These are phyloP conservation scores for Hyaloscypha finlandica DNA, from an alignment of 495 filamentous ascomycete genomes.

Conservation along the genomic window DNA sequence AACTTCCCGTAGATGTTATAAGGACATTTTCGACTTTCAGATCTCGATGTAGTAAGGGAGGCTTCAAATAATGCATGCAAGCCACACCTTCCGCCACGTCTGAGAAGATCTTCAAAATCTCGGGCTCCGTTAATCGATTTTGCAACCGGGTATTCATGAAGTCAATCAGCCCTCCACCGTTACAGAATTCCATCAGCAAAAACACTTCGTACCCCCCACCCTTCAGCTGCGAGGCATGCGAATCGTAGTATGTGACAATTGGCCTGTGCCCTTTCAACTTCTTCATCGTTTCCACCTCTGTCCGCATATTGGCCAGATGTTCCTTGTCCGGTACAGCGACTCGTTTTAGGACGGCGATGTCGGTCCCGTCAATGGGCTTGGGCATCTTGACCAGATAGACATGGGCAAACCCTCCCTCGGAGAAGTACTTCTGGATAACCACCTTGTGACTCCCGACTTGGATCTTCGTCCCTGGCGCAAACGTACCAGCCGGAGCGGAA, in stretches of 20 bases:
- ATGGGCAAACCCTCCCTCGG: constrained; percentile 97
- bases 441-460: constrained; percentile 92
- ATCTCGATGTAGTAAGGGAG: constrained; percentile 89
- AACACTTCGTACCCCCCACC: constrained; percentile 98
- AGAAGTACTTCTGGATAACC: constrained; percentile 96
- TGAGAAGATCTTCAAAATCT: constrained; percentile 94
- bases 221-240: constrained; percentile 89
- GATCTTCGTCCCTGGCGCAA: constrained; percentile 90
- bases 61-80: constrained; percentile 98
- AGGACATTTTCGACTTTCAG: constrained; percentile 98
- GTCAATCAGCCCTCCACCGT: constrained; percentile 89
- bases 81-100: constrained; percentile 96
- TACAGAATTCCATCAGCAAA: constrained; percentile 92
- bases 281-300: constrained; percentile 99
- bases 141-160: constrained; percentile 99
- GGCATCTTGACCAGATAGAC: constrained; percentile 93
- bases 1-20: constrained; percentile 66
- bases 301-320: constrained; percentile 91
- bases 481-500: constrained; percentile 79
- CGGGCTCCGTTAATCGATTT: constrained; percentile 94
- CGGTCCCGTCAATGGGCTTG: constrained; percentile 73
- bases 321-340: constrained; percentile 98
- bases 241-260: constrained; percentile 98
- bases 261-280: constrained; percentile 92
- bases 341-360: constrained; percentile 88